Evolutionary conservation across 2,329 filamentous ascomycete genomes (phyloP).

Genomic region (Phialemonium atrogriseum): DNA sequence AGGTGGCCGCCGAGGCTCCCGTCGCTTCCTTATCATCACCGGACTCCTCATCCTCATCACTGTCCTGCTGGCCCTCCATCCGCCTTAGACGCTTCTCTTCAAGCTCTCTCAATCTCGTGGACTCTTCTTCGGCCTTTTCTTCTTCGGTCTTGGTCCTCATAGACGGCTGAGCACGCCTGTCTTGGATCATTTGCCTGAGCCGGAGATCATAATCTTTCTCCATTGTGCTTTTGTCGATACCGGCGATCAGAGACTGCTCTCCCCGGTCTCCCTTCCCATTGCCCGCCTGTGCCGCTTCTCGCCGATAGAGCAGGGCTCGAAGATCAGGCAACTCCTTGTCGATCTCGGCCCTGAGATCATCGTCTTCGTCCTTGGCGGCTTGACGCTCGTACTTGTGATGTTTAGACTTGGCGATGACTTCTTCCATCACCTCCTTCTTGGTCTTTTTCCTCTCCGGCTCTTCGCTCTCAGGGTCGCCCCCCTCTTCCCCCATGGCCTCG

Average conservation of each 20-base stretch:
- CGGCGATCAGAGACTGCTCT: slow-evolving; percentile 23
- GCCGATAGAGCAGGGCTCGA: slow-evolving; percentile 58
- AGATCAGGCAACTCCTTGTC: slow-evolving; percentile 77
- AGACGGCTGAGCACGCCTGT: slow-evolving; percentile 76
- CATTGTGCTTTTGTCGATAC: slow-evolving; percentile 58
- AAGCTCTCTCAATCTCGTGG: slow-evolving; percentile 65
- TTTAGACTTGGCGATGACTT: slow-evolving; percentile 96
- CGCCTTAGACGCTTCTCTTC: slow-evolving; percentile 75
- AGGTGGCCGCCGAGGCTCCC: slow-evolving; percentile 25
- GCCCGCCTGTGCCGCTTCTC: slow-evolving; percentile 30
- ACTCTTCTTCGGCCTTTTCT: slow-evolving; percentile 71
- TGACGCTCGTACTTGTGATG: slow-evolving; percentile 91
- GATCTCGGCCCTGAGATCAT: slow-evolving; percentile 74
- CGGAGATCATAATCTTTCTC: slow-evolving; percentile 85
- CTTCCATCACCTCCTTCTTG: slow-evolving; percentile 96
- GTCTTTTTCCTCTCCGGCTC: slow-evolving; percentile 81
- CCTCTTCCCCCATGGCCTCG: slow-evolving; percentile 39
- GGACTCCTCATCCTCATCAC: slow-evolving; percentile 53
- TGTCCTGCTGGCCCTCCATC: slow-evolving; percentile 77
- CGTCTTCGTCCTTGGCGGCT: slow-evolving; percentile 84
- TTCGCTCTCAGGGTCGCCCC: slow-evolving; percentile 39
- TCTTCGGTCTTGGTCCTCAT: slow-evolving; percentile 88
- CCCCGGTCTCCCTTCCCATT: slow-evolving; percentile 13
- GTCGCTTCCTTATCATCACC: slow-evolving; percentile 28
- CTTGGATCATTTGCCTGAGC: slow-evolving; percentile 72